Base-by-base conservation (phyloP, 768 basidiomycete species). In the Lactarius sp. region DNA sequence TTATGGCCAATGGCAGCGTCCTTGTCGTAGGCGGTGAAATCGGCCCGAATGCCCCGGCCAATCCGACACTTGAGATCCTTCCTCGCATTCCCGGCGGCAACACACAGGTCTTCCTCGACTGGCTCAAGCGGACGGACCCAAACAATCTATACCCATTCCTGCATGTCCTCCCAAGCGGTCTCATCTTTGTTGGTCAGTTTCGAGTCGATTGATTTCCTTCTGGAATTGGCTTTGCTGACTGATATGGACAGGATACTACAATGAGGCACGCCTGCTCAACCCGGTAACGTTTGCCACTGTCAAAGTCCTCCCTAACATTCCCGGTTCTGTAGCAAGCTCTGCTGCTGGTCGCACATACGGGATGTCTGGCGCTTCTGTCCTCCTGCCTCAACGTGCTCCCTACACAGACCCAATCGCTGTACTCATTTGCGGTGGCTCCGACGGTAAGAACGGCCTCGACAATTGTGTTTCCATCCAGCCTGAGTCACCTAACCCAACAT, bases 61-160 rank as follows among this genome's bases (percentile, higher is more conserved):
- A 84, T 61, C 27, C 27, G 0, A 89, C 80, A 66, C 74, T 91
- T 41, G 90, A 92, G 73, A 78, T 88, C 57, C 76, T 92, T 4
- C 90, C 90, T 1, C 84, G 77, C 34, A 85, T 86, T 9, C 71
- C 71, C 0, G 90, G 89, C 1, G 89, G 86, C 18, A 76, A 79
- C 56, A 90, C 88, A 0, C 75, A 77, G 10, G 60, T 87, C 57
- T 77, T 82, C 54, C 78, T 91, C 56, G 85, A 87, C 63, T 91
- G 83, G 77, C 76, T 92, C 37, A 71, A 77, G 37, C 80, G 88
- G 33, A 91, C 90, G 5, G 86, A 92, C 69, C 90, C 90, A 0
- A 84, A 88, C 70, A 91, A 91, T 68, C 72, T 92, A 55, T 92
- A 92, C 69, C 90, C 90, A 0, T 92, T 88, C 77, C 74, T 92